Base-by-base conservation (phyloP, 1,139 yeast species). In the Yamadazyma trypodendri region DNA sequence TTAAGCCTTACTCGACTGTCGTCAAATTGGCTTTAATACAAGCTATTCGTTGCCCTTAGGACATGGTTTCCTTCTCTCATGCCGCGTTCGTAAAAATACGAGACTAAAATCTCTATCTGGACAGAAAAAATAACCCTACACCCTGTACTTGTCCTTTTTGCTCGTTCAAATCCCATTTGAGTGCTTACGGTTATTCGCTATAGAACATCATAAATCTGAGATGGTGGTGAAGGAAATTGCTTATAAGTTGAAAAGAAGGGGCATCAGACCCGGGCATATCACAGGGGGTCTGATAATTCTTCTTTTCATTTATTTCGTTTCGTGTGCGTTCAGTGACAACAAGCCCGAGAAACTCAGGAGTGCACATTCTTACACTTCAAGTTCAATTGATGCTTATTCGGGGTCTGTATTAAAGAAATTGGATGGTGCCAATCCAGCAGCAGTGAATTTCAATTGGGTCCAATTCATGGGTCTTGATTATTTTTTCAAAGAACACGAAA, bases 391-490 rank as follows among this genome's bases (percentile, higher is more conserved):
- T 31, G n/a, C 28, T n/a, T 41, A 41, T 28, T 41, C 45, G 6
- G 32, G 36, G 4, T n/a, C 34, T 6, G 29, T 41, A 12, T 37
- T 43, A 14, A 28, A 23, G 11, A 13, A 29, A 6, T 24, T 33
- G n/a, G 29, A 25, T n/a, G 20, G 10, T 5, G 18, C 29, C n/a
- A 24, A 33, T 7, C 31, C 16, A 3, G 14, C 12, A 2, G 29
- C 42, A 2, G 45, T 48, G 3, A 37, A 44, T 15, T 49, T 49
- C 34, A 28, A 24, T 12, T 49, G 52, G 52, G 31, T 30, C 7
- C 49, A 49, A 23, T 42, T 46, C 25, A 31, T 49, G 13, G 32
- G 37, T 20, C 34, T 49, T 7, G 36, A 37, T 11, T 16, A 13
- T n/a, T 49, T 35, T 34, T 39, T 46, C 20, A 17, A 29, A 3